Percentiles rank a stretch among this genome's conserved stretches.
These are phyloP conservation scores for Dichomitus squalens DNA, from an alignment of 1,284 basidiomycete species.

Conservation along the genomic window DNA sequence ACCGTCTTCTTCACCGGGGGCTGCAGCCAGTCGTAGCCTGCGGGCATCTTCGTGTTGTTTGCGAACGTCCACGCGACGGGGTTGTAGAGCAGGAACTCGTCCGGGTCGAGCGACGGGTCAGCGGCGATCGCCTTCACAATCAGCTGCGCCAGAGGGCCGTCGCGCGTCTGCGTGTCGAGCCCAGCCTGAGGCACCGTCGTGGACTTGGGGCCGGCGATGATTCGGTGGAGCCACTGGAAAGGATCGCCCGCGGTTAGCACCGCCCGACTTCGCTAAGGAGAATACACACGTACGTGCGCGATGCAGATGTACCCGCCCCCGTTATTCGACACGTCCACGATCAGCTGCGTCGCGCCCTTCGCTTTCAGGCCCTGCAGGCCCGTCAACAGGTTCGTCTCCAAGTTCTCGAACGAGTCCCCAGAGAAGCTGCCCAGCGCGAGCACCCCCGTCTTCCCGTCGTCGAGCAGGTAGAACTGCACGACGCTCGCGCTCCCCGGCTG, in stretches of 20 bases:
- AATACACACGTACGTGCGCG: slow-evolving; percentile 48
- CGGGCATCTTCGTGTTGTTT: slow-evolving; percentile 47
- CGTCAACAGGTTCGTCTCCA: slow-evolving; percentile 47
- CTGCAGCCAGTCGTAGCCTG: slow-evolving; percentile 48
- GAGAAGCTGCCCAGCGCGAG: slow-evolving; percentile 58
- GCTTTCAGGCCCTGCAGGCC: slow-evolving; percentile 53
- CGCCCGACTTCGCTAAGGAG: background rate
- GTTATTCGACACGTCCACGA: slow-evolving; percentile 65
- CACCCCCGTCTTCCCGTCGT: slow-evolving; percentile 58
- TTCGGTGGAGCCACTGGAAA: slow-evolving; percentile 60
- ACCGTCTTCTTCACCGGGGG: slow-evolving; percentile 42
- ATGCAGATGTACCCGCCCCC: slow-evolving; percentile 65
- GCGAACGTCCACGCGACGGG: slow-evolving; percentile 53
- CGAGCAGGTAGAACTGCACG: slow-evolving; percentile 56
- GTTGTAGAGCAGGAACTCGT: slow-evolving; percentile 50
- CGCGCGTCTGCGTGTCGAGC: slow-evolving; percentile 53
- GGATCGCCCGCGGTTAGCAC: background rate
- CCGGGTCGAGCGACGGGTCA: slow-evolving; percentile 41
- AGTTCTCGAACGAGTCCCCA: slow-evolving; percentile 42
- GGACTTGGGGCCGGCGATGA: slow-evolving; percentile 54
- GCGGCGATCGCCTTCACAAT: slow-evolving; percentile 50
- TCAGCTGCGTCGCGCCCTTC: slow-evolving; percentile 51
- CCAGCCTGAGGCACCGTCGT: slow-evolving; percentile 61
- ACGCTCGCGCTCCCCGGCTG: slow-evolving; percentile 50
- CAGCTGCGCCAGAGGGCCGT: slow-evolving; percentile 50